Conservation (phyloP, 2,329 filamentous ascomycete species). For the Aspergillus tubingensis region DNA sequence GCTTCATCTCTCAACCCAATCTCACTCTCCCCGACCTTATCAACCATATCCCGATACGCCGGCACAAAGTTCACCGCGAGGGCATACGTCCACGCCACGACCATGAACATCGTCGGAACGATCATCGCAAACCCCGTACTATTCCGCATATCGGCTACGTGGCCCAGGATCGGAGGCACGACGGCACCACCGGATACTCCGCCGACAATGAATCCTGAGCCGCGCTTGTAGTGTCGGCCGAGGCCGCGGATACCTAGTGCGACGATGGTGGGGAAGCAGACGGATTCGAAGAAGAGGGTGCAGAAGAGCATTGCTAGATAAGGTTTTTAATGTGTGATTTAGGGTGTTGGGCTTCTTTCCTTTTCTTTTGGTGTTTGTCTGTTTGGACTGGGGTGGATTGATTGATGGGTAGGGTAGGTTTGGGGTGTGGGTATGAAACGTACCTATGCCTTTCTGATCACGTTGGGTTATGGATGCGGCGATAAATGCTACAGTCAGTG, state of each 20-base stretch:
- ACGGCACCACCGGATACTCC: conserved; percentile 73
- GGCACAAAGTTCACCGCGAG: conserved; percentile 67
- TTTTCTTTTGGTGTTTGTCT: too few species aligned
- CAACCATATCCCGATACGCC: conserved; percentile 63
- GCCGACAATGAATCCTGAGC: conserved; percentile 70
- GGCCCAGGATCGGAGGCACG: conserved; percentile 71
- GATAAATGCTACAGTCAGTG: conserved; percentile 62
- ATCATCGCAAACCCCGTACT: conserved; percentile 65
- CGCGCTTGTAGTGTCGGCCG: conserved; percentile 75
- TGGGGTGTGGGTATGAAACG: neutral
- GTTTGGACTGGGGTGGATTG: neutral
- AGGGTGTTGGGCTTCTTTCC: too few species aligned
- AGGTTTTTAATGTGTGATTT: neutral
- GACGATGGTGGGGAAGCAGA: conserved; percentile 80
- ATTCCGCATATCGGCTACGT: conserved; percentile 65
- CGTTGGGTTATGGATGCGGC: conserved; percentile 52
- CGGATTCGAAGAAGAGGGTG: conserved; percentile 79
- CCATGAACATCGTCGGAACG: conserved; percentile 65
- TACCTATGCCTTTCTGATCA: conserved; percentile 50
- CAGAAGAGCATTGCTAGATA: conserved; percentile 59
- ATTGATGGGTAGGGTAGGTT: neutral
- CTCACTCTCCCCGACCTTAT: conserved; percentile 53
- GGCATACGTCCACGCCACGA: conserved; percentile 59
- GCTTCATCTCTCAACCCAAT: conserved; percentile 42
- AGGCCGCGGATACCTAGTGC: conserved; percentile 75